Evolutionary conservation across 176 grass and related monocot genomes (phyloP).

Genomic region (Themeda triandra): DNA sequence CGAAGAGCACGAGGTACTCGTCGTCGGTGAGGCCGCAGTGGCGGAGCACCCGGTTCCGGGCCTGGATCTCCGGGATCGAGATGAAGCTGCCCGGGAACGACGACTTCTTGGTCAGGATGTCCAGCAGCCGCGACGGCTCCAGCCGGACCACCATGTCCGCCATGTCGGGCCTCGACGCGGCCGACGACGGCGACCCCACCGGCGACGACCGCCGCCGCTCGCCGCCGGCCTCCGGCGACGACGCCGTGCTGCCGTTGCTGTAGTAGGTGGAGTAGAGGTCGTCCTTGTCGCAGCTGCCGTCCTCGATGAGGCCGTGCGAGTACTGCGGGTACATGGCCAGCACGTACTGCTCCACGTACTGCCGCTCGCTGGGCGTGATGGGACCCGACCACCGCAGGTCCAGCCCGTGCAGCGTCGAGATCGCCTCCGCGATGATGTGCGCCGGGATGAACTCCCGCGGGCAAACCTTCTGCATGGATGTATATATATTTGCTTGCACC

Average conservation of each 20-base stretch:
- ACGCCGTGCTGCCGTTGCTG: not conserved
- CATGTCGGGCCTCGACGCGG: conserved; percentile 11
- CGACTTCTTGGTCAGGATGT: conserved; percentile 60
- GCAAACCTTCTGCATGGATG: conserved; percentile 61
- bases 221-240: not conserved
- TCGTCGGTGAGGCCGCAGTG: conserved; percentile 60
- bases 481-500: not conserved
- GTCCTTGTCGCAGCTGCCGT: conserved; percentile 45
- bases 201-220: conserved; percentile 1
- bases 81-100: conserved; percentile 68
- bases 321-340: conserved; percentile 75
- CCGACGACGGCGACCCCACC: not conserved
- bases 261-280: conserved; percentile 52
- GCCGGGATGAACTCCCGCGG: conserved; percentile 63
- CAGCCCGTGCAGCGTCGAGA: conserved; percentile 60
- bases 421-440: conserved; percentile 69
- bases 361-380: conserved; percentile 59
- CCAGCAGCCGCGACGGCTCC: conserved; percentile 60
- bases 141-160: conserved; percentile 33
- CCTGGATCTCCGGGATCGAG: conserved; percentile 75
- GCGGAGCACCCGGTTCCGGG: conserved; percentile 48
- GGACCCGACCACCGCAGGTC: conserved; percentile 78
- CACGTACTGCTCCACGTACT: conserved; percentile 69
- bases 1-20: conserved; percentile 71
- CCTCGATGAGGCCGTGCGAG: conserved; percentile 65